Base-by-base conservation (phyloP, 2,329 filamentous ascomycete species). In the Neophaeococcomyces aloes region DNA sequence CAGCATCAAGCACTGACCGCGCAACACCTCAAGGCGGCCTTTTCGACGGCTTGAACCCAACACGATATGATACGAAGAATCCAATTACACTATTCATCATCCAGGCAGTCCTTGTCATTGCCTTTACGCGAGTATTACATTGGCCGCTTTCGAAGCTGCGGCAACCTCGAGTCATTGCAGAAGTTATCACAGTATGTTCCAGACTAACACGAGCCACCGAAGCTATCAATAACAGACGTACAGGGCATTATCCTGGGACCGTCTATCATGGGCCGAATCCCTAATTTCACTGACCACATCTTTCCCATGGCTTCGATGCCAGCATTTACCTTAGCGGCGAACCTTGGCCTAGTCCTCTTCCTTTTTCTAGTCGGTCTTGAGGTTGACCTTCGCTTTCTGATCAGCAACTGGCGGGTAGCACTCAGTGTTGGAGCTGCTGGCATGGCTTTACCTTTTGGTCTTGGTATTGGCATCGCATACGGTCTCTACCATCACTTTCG, bases 341-440 rank as follows among this genome's bases (percentile, higher is more conserved):
- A 91, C 54, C 65, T 94, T 3, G 87, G 87, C 4, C 68, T 94
- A 41, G 75, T 93, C 11, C 70, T 94, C 6, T 94, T 91, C 59
- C 69, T 94, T 29, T 94, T 94, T 63, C 71, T 94, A 46, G 86
- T 94, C 18, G 87, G 86, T 2, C 71, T 94, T 2, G 87, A 94
- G 65, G 86, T 88, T 34, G 86, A 94, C 57, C 68, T 94, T 32
- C 75, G 83, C 31, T 79, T 86, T 56, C 74, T 94, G 47, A 63
- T 79, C 21, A 78, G 74, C 56, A 93, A 94, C 58, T 94, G 86
- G 86, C 77, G 75, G 35, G 71, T 87, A 3, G 86, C 87, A 0
- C 61, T 82, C 14, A 83, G 78, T 54, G 87, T 94, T 2, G 84
- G 83, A 1, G 65, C 86, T 0, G 78, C 81, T 3, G 86, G 86